Percentiles rank a stretch among this genome's conserved stretches.
Conservation (phyloP, 768 basidiomycete species). For the Podaxis sp. region DNA sequence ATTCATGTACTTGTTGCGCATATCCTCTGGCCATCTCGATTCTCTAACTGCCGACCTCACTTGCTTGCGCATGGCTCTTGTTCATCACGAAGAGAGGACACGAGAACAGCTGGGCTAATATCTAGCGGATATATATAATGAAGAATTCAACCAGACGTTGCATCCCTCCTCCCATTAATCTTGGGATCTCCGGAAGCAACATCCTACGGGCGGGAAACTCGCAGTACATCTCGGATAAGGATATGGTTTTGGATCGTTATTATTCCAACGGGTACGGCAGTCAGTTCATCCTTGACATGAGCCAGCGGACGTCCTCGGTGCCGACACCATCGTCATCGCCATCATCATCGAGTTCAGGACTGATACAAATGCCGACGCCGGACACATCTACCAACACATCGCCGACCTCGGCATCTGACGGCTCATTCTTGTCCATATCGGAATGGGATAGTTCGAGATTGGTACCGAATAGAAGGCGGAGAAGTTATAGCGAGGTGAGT, state of each 20-base stretch:
- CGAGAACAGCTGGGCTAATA: neutral
- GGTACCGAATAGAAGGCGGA: conserved; percentile 8
- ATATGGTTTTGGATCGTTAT: neutral
- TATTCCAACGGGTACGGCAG: neutral
- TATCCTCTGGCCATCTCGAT: neutral
- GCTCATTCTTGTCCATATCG: neutral
- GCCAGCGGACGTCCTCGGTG: neutral
- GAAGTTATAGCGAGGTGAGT: conserved; percentile 7
- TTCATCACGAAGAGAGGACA: neutral
- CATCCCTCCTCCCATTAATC: conserved; percentile 10
- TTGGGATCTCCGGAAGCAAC: conserved; percentile 5
- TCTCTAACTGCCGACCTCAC: neutral
- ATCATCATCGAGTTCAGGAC: conserved; percentile 1
- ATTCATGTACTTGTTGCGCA: conserved; percentile 1
- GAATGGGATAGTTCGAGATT: neutral
- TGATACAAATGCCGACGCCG: neutral
- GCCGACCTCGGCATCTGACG: neutral
- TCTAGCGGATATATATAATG: neutral
- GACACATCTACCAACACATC: neutral
- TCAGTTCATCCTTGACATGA: neutral
- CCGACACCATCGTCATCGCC: neutral
- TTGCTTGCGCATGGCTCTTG: neutral
- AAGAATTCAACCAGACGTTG: conserved; percentile 4
- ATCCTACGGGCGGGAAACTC: neutral
- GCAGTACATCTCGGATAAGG: neutral